These are phyloP conservation scores for Phytophthora vignae DNA, from an alignment of 352 stramenopile genomes.

Conservation along the genomic window DNA sequence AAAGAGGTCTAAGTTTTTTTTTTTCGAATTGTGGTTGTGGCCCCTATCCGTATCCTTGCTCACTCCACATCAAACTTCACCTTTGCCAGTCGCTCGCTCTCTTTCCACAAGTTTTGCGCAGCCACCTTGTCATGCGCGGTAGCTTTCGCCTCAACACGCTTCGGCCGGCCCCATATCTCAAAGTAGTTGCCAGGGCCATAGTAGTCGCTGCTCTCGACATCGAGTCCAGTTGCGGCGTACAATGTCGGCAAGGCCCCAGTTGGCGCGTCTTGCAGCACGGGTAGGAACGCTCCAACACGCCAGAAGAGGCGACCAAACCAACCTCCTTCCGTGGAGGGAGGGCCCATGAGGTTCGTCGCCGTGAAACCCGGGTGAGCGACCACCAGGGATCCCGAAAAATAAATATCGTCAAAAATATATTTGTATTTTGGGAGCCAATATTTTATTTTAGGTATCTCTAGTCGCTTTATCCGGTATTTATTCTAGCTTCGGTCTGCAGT, in stretches of 20 bases:
- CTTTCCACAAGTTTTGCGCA: slow-evolving; percentile 29
- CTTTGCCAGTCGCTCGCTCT: slow-evolving; percentile 39
- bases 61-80: slow-evolving; percentile 31
- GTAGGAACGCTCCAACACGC: slow-evolving; percentile 1
- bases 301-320: slow-evolving; percentile 17
- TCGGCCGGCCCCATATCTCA: slow-evolving; percentile 40
- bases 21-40: too few relatives aligned
- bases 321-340: slow-evolving; percentile 21
- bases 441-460: too few relatives aligned
- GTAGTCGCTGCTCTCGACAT: slow-evolving; percentile 49
- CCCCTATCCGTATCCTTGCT: too few relatives aligned
- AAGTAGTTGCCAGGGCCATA: slow-evolving; percentile 54
- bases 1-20: too few relatives aligned
- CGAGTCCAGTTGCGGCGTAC: slow-evolving; percentile 43
- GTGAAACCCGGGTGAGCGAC: slow-evolving; percentile 52
- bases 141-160: slow-evolving; percentile 25
- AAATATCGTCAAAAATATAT: too few relatives aligned
- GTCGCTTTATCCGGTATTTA: too few relatives aligned
- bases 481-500: too few relatives aligned
- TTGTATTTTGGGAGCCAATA: too few relatives aligned
- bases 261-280: slow-evolving; percentile 23
- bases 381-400: too few relatives aligned
- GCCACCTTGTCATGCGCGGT: slow-evolving; percentile 25
- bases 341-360: slow-evolving; percentile 19
- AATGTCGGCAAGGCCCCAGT: slow-evolving; percentile 49